Evolutionary conservation across 345 rosid species (phyloP).

Genomic region (Bruguiera parviflora): DNA sequence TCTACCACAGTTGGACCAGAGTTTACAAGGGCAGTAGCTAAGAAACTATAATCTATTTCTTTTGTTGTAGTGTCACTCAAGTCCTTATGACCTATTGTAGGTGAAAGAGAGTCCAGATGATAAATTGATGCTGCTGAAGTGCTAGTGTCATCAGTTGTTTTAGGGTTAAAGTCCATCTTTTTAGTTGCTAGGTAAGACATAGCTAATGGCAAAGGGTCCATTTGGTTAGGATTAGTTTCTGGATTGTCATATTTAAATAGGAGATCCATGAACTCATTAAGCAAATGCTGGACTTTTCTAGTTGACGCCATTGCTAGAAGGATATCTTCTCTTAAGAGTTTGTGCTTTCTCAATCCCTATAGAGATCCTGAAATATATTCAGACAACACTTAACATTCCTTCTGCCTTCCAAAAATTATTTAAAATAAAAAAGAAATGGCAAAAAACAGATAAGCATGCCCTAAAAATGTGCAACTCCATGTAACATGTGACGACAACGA

Average conservation of each 20-base stretch:
- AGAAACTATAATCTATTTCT: slow-evolving; percentile 1
- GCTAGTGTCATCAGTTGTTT: slow-evolving; percentile 20
- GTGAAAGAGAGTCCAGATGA: slow-evolving; percentile 2
- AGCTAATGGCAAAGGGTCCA: slow-evolving; percentile 12
- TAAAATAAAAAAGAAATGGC: background rate
- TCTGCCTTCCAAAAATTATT: no score
- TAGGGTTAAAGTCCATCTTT: slow-evolving; percentile 25
- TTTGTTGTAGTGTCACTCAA: background rate
- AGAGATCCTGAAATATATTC: slow-evolving; percentile 10
- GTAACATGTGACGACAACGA: background rate
- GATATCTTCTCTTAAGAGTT: slow-evolving; percentile 74
- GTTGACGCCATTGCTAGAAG: slow-evolving; percentile 96
- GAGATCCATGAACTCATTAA: slow-evolving; percentile 88
- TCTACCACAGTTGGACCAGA: slow-evolving; percentile 15
- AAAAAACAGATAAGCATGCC: background rate
- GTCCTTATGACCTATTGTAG: slow-evolving; percentile 9
- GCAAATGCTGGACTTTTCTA: slow-evolving; percentile 91
- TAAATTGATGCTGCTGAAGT: slow-evolving; percentile 8
- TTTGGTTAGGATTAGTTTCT: slow-evolving; percentile 33
- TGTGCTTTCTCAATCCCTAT: slow-evolving; percentile 93
- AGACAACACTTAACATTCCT: background rate
- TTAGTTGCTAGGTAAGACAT: slow-evolving; percentile 16
- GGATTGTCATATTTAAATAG: slow-evolving; percentile 63
- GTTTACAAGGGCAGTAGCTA: slow-evolving; percentile 8
- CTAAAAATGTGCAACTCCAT: background rate